phyloP scores from a whole-genome alignment of 176 grass and related monocot species.

The Carex cristatella region DNA sequence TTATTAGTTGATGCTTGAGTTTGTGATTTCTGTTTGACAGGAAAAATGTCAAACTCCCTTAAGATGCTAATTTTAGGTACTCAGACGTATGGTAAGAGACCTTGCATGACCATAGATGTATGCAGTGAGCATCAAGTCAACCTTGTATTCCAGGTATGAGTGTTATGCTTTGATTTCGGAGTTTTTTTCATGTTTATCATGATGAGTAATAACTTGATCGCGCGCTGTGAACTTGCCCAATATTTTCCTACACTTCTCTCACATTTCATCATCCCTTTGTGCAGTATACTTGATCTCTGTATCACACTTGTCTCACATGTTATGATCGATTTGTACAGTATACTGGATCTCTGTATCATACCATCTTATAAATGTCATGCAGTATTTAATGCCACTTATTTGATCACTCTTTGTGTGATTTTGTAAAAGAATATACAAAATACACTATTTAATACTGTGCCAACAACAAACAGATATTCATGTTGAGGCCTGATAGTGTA shows the following conservation, averaged over 20 bases:
- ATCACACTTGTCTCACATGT: neutral
- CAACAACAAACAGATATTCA: neutral
- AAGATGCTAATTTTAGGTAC: constrained; percentile 51
- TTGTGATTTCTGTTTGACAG: constrained; percentile 11
- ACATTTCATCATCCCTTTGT: neutral
- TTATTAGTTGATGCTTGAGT: neutral
- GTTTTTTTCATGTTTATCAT: neutral
- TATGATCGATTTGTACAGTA: neutral
- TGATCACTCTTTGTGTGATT: neutral
- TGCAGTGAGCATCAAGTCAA: constrained; percentile 72
- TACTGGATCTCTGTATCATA: neutral
- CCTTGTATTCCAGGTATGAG: constrained; percentile 63
- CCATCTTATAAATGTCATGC: neutral
- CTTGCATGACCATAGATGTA: constrained; percentile 67
- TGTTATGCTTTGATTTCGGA: neutral
- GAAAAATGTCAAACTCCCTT: constrained; percentile 41
- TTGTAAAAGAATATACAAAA: constrained; percentile 2
- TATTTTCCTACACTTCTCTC: neutral
- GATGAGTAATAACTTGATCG: neutral
- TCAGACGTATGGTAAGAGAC: constrained; percentile 71
- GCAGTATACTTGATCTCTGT: neutral
- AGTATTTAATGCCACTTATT: neutral
- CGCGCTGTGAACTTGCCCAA: neutral
- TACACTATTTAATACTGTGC: neutral
- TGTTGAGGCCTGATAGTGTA: neutral